Evolutionary conservation across 23 red algal genomes (phyloP).

Genomic region (Cyanidiococcus yangmingshanensis): DNA sequence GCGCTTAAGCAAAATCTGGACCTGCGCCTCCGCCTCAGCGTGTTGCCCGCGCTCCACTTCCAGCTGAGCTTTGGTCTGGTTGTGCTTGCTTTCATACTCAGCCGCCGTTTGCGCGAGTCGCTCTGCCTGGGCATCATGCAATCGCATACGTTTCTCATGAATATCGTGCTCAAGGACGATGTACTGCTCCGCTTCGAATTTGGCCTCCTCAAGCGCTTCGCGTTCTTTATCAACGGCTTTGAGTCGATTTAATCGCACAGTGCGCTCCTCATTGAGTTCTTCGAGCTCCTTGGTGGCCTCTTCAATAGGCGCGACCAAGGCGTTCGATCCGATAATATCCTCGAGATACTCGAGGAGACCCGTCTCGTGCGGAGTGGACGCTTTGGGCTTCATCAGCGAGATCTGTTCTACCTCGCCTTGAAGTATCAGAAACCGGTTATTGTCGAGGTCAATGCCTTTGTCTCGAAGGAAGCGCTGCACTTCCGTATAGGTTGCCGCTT

Average conservation of each 20-base stretch:
- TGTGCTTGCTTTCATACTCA: constrained; percentile 11
- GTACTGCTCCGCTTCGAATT: constrained; percentile 70
- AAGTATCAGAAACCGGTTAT: constrained; percentile 98
- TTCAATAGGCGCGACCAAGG: neutral
- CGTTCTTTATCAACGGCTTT: constrained; percentile 68
- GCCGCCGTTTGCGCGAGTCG: neutral
- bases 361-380: constrained; percentile 42
- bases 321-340: constrained; percentile 84
- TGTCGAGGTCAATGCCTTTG: constrained; percentile 90
- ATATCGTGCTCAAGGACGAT: constrained; percentile 58
- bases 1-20: constrained; percentile 30
- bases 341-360: constrained; percentile 96
- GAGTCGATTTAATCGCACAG: constrained; percentile 56
- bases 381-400: constrained; percentile 89
- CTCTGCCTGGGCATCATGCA: neutral
- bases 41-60: neutral
- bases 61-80: neutral
- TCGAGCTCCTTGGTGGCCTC: constrained; percentile 6
- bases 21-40: constrained; percentile 29
- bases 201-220: constrained; percentile 66
- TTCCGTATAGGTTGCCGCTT: constrained; percentile 39
- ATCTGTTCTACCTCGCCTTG: constrained; percentile 99
- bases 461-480: constrained; percentile 47
- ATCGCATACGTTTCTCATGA: constrained; percentile 31
- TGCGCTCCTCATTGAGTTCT: constrained; percentile 42